Evolutionary conservation across 805 yeast species (phyloP).

Genomic region (Lipomyces lipofer): DNA sequence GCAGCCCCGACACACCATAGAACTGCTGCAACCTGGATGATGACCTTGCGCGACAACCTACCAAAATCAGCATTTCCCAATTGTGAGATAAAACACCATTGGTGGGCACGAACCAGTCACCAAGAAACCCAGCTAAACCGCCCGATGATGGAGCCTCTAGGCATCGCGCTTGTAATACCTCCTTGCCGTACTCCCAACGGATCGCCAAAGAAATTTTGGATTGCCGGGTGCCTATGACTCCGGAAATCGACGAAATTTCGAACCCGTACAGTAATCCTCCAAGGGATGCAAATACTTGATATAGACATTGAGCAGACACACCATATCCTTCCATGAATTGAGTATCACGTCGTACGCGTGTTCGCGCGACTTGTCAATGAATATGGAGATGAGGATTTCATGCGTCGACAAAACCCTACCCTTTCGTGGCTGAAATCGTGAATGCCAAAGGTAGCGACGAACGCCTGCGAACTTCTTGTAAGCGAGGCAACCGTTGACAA

Average conservation of each 20-base stretch:
- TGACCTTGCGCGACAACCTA: constrained; percentile 14
- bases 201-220: constrained; percentile 49
- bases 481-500: too few relatives aligned
- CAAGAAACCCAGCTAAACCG: constrained; percentile 42
- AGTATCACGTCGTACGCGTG: too few relatives aligned
- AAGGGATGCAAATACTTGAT: constrained; percentile 47
- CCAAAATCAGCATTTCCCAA: background rate
- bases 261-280: constrained; percentile 64
- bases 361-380: too few relatives aligned
- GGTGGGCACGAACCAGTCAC: background rate
- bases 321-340: too few relatives aligned
- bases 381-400: too few relatives aligned
- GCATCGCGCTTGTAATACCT: constrained; percentile 62
- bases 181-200: constrained; percentile 62
- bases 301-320: too few relatives aligned
- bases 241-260: constrained; percentile 65
- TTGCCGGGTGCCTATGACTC: constrained; percentile 49
- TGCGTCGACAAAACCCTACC: too few relatives aligned
- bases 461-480: too few relatives aligned
- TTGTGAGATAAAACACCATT: too few relatives aligned
- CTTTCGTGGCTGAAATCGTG: too few relatives aligned
- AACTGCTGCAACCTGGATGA: constrained; percentile 17
- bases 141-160: constrained; percentile 71
- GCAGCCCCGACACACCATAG: too few relatives aligned
- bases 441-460: too few relatives aligned